Conservation (phyloP, 139 green algal species). For the Volvox reticuliferus region DNA sequence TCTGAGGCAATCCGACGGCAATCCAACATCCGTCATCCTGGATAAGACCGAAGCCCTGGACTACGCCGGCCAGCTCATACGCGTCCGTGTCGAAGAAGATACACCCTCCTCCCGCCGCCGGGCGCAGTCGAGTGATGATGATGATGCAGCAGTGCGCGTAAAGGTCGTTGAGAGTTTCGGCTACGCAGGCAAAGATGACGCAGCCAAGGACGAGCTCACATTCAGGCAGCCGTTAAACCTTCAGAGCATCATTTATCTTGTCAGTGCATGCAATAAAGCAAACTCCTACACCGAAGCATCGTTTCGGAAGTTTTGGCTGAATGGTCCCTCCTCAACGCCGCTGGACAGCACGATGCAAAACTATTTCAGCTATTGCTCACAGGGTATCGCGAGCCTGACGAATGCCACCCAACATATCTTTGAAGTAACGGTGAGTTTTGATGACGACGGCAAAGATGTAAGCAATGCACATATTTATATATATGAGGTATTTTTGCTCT, state of each 20-base stretch:
- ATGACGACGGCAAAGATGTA: too few species aligned
- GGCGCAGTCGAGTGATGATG: too few species aligned
- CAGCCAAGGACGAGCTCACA: neutral
- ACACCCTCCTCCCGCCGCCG: too few species aligned
- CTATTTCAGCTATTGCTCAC: conserved; percentile 1
- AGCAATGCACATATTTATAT: too few species aligned
- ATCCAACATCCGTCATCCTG: too few species aligned
- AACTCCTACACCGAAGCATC: neutral
- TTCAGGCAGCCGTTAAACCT: neutral
- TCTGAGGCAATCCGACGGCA: too few species aligned
- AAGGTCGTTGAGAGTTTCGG: neutral
- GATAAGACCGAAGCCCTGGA: too few species aligned
- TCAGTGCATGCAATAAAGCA: neutral
- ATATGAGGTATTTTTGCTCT: too few species aligned
- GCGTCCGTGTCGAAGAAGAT: too few species aligned
- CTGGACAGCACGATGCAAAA: conserved; percentile 9
- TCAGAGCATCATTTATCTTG: neutral
- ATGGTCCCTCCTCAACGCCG: neutral
- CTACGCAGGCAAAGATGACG: neutral
- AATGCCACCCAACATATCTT: neutral
- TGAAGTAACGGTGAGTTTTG: conserved; percentile 11
- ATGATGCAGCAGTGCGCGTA: too few species aligned
- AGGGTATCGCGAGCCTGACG: neutral
- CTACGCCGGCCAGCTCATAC: too few species aligned
- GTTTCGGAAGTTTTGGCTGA: neutral